Evolutionary conservation across 176 grass and related monocot genomes (phyloP).

Genomic region (Oryza nivara): DNA sequence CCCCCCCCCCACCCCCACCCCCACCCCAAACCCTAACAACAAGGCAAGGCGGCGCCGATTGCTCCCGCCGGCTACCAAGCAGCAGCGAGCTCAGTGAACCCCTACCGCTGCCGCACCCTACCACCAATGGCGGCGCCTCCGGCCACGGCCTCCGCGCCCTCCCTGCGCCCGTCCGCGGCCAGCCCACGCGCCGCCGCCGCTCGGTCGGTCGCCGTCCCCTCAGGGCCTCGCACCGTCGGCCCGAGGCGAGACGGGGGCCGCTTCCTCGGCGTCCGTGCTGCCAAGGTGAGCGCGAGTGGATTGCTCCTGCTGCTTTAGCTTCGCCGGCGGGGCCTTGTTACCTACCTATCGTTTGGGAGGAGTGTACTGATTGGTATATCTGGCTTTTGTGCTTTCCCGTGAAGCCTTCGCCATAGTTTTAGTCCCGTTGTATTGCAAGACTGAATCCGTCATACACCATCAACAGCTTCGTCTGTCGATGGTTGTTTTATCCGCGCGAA

Average conservation of each 20-base stretch:
- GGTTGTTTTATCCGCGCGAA: neutral
- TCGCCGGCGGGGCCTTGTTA: too few species aligned
- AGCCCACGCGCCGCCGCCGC: neutral
- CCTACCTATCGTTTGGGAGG: too few species aligned
- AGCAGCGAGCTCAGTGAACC: neutral
- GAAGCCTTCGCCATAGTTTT: neutral
- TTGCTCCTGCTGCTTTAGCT: neutral
- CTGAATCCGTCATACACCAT: neutral
- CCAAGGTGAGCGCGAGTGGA: slow-evolving; percentile 27
- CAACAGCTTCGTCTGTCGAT: neutral
- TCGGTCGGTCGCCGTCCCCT: neutral
- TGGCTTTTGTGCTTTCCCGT: neutral
- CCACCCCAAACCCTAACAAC: slow-evolving; percentile 27
- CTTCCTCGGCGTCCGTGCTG: slow-evolving; percentile 10
- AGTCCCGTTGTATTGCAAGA: too few species aligned
- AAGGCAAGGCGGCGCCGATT: slow-evolving; percentile 10
- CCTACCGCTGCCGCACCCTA: neutral
- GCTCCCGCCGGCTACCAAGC: neutral
- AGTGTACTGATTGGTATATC: neutral
- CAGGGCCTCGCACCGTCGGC: neutral
- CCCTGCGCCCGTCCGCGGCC: neutral
- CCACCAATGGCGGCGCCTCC: slow-evolving; percentile 27
- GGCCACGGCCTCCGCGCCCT: slow-evolving; percentile 31
- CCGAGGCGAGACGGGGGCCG: neutral
- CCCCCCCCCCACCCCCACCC: neutral